Evolutionary conservation across 2,329 filamentous ascomycete genomes (phyloP).

Genomic region (Laburnicola sp.): DNA sequence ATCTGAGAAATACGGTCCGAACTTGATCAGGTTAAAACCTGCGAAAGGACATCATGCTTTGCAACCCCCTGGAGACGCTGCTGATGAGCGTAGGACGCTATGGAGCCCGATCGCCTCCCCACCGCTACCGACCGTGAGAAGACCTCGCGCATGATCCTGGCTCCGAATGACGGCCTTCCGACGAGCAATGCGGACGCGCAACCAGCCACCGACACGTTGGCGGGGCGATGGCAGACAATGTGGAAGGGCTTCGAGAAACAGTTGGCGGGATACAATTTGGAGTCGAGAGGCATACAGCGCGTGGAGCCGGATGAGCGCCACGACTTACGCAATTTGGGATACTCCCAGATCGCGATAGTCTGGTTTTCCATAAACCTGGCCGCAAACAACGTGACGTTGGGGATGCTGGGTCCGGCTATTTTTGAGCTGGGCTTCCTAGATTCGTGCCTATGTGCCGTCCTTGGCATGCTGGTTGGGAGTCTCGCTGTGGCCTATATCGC

Average conservation of each 20-base stretch:
- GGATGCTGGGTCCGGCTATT: slow-evolving; percentile 63
- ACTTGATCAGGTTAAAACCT: slow-evolving; percentile 59
- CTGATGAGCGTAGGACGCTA: slow-evolving; percentile 44
- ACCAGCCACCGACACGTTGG: slow-evolving; percentile 5
- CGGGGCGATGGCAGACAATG: slow-evolving; percentile 19
- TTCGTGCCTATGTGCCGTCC: slow-evolving; percentile 58
- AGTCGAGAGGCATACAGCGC: slow-evolving; percentile 62
- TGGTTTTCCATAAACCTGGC: slow-evolving; percentile 67
- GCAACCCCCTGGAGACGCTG: slow-evolving; percentile 25
- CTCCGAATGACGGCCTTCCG: slow-evolving; percentile 31
- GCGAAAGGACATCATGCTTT: slow-evolving; percentile 59
- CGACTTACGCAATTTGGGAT: slow-evolving; percentile 55
- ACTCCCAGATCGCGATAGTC: slow-evolving; percentile 59
- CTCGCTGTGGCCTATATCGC: slow-evolving; percentile 62
- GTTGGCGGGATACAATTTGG: slow-evolving; percentile 58
- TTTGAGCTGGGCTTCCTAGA: slow-evolving; percentile 63
- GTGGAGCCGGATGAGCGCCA: slow-evolving; percentile 60
- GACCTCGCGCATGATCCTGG: slow-evolving; percentile 24
- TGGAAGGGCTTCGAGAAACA: slow-evolving; percentile 46
- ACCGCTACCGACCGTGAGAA: slow-evolving; percentile 25
- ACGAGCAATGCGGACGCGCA: slow-evolving; percentile 13
- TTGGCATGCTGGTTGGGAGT: slow-evolving; percentile 60
- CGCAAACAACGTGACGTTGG: slow-evolving; percentile 66
- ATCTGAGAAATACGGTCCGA: slow-evolving; percentile 60
- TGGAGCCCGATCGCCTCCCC: slow-evolving; percentile 20